Evolutionary conservation across 495 filamentous ascomycete species (phyloP), one percentile per base, ranked within the genome.

Genomic region (Aspergillus sparsus): DNA sequence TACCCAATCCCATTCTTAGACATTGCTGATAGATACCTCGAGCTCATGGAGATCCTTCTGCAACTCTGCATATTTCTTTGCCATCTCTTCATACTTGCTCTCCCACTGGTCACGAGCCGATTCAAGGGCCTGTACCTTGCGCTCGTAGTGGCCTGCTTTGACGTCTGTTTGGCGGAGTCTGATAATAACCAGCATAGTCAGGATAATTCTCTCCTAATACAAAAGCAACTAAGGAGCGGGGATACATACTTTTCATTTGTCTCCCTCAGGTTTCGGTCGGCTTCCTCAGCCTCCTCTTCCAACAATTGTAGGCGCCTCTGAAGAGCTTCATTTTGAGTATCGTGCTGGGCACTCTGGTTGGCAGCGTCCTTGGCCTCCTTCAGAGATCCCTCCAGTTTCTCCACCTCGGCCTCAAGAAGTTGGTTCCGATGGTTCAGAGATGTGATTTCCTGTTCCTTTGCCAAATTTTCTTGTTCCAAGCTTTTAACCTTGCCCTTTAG

Each of bases 101-200:
- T 98, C 95, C 92, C 92, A 97, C 73, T 90, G 82, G 74, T 97
- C 91, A 63, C 89, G 87, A 67, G 91, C 83, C 58, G 82, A 76
- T 77, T 99, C 94, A 63, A 99, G 86, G 66, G 93, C 96, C 74
- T 95, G 89, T 63, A 99, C 94, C 81, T 99, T 97, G 82, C 95
- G 95, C 80, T 98, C 95, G 79, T 92, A 97, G 83, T 99, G 94
- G 62, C 93, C 95, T 72, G 94, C 92, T 82, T 97, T 97, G 78
- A 98, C 92, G 75, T 98, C 94, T 75, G 94, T 97, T 79, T 96
- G 93, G 68, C 95, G 92, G 68, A 98, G 90, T 79, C 94, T 99
- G 61, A 45, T 42, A 55, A 61, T 32, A 39, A 56, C 12, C 16
- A 47, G 15, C 18, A 53, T 46, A n/a, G 67, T 76, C 55, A 73